Evolutionary conservation across 108 stramenopile species (phyloP).

Genomic region (Poteriospumella lacustris): DNA sequence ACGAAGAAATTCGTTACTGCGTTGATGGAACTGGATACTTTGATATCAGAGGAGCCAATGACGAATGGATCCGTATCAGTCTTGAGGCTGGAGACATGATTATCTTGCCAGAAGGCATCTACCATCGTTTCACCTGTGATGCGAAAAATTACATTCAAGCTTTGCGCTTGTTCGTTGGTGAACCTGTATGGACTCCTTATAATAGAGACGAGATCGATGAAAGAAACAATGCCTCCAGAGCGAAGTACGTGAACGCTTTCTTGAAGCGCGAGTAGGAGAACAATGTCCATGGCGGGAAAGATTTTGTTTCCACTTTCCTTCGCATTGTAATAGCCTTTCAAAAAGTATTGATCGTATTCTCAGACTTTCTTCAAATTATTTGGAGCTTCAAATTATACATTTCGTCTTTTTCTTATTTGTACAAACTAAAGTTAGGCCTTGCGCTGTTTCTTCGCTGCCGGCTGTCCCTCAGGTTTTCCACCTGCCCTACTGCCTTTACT

Average conservation of each 20-base stretch:
- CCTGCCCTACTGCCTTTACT: no score
- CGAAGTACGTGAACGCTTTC: slow-evolving; percentile 61
- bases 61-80: slow-evolving; percentile 84
- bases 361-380: no score
- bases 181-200: slow-evolving; percentile 93
- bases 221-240: slow-evolving; percentile 53
- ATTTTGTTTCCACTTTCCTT: no score
- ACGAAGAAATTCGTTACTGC: slow-evolving; percentile 92
- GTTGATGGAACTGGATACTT: slow-evolving; percentile 68
- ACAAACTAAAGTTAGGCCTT: no score
- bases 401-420: no score
- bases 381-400: no score
- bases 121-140: slow-evolving; percentile 83
- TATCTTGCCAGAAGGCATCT: slow-evolving; percentile 86
- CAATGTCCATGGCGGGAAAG: no score
- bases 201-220: slow-evolving; percentile 55
- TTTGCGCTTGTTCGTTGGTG: slow-evolving; percentile 87
- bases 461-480: no score
- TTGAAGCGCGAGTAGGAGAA: neutral
- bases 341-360: no score
- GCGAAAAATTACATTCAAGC: slow-evolving; percentile 74
- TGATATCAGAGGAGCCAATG: slow-evolving; percentile 77
- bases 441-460: no score
- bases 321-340: no score
- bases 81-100: slow-evolving; percentile 88